These are phyloP conservation scores for Aspergillus phoenicis DNA, from an alignment of 2,329 filamentous ascomycete species.

Conservation along the genomic window DNA sequence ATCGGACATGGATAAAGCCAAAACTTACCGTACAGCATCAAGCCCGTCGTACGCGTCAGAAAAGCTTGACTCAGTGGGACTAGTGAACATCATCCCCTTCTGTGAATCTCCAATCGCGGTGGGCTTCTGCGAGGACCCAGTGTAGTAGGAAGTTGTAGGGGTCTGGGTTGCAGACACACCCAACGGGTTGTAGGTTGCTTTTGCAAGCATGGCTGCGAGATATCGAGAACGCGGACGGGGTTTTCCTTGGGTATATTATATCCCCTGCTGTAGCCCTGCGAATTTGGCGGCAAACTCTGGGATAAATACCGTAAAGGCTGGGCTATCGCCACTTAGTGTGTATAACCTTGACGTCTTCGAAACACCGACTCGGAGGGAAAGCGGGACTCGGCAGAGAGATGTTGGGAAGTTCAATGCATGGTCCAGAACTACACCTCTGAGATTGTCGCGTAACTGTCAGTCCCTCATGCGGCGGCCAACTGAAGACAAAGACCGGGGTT, in stretches of 20 bases:
- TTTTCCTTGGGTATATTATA: not conserved
- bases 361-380: not conserved
- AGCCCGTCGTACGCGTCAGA: conserved; percentile 74
- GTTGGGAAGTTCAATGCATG: conserved; percentile 12
- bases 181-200: conserved; percentile 41
- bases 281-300: not conserved
- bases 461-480: not conserved
- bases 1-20: not conserved
- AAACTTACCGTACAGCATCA: conserved; percentile 68
- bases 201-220: conserved; percentile 42
- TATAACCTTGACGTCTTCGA: conserved; percentile 1
- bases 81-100: conserved; percentile 60
- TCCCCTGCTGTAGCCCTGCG: not conserved
- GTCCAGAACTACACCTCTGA: conserved; percentile 1
- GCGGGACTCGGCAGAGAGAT: not conserved
- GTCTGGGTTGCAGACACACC: conserved; percentile 37
- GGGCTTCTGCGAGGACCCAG: conserved; percentile 32
- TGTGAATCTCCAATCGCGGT: conserved; percentile 32
- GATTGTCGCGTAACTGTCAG: not conserved
- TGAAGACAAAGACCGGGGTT: conserved; percentile 2
- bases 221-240: not conserved
- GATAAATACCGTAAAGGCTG: not conserved
- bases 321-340: not conserved
- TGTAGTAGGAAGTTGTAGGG: conserved; percentile 37
- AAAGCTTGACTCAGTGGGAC: conserved; percentile 90